Evolutionary conservation across 2,329 filamentous ascomycete species (phyloP), one percentile per base, ranked within the genome.

Genomic region (Penicillium sp.): DNA sequence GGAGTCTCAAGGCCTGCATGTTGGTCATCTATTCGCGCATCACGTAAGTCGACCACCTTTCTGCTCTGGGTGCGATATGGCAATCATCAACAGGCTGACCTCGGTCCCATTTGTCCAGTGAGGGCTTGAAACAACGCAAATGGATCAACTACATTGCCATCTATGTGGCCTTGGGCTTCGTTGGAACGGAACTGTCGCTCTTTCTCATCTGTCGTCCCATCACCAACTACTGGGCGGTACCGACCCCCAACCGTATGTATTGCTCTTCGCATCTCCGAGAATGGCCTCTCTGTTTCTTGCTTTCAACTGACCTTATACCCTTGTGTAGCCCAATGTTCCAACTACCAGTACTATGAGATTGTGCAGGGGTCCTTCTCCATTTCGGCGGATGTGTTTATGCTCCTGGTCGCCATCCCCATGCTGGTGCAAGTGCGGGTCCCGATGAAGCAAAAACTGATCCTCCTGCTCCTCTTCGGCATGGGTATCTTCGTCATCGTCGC

Each of bases 1-100:
- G 77, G 76, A 61, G 71, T 12, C 67, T 77, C 53, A 81, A 81
- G 53, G 65, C 72, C 25, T 79, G 76, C 56, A 71, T 81, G 60
- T 62, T 80, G 54, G 66, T 77, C 35, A 76, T 80, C 57, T 78
- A 78, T 60, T 63, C 66, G 29, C 72, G 75, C 35, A 72, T 78
- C 65, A 78, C 75, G 64, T 45, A 45, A 25, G 43, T 45, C 24
- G 8, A 29, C 9, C 25, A 27, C 33, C 9, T 24, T 18, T 18
- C 18, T 18, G 18, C 18, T 18, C 18, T 18, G 18, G 18, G 18
- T 18, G 18, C 18, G 18, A 18, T 18, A 18, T 18, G 18, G 18
- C 18, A 18, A 18, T 18, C 18, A 18, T 18, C 18, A 3, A 18
- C 18, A 18, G 18, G 18, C 18, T 18, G 18, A 18, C 32, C 9